Percentiles rank a stretch among this genome's conserved stretches.
Evolutionary conservation across 306 rosid genomes (phyloP).

Genomic region (Carpinus viminea): DNA sequence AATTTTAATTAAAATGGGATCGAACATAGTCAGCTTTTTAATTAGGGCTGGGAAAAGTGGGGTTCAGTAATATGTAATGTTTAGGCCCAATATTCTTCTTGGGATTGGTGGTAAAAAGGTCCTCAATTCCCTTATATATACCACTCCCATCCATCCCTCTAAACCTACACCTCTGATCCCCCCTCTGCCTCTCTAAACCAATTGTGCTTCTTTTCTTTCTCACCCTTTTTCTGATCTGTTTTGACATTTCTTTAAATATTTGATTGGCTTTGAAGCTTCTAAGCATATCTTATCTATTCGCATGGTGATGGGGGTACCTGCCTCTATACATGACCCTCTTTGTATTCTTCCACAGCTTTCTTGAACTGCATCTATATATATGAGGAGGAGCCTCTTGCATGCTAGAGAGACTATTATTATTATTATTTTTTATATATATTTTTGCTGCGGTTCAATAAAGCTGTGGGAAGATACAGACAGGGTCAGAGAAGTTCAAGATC

Average conservation of each 20-base stretch:
- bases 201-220: neutral
- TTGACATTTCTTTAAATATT: constrained; percentile 18
- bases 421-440: neutral
- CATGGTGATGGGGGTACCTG: neutral
- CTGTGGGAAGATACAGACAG: constrained; percentile 99
- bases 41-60: constrained; percentile 42
- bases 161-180: constrained; percentile 43
- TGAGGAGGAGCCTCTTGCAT: constrained; percentile 34
- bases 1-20: constrained; percentile 22
- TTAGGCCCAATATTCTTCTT: constrained; percentile 92
- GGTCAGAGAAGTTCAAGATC: constrained; percentile 41
- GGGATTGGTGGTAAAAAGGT: constrained; percentile 67
- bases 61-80: constrained; percentile 52
- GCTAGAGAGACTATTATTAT: neutral
- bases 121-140: constrained; percentile 70
- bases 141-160: constrained; percentile 31
- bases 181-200: neutral
- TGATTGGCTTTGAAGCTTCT: constrained; percentile 29
- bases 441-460: constrained; percentile 94
- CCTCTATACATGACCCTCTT: constrained; percentile 55
- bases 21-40: constrained; percentile 62
- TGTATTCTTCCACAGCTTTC: constrained; percentile 99
- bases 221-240: neutral
- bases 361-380: constrained; percentile 82
- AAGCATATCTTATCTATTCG: neutral